Conservation (phyloP, 2,329 filamentous ascomycete species). For the Microdochium trichocladiopsis region DNA sequence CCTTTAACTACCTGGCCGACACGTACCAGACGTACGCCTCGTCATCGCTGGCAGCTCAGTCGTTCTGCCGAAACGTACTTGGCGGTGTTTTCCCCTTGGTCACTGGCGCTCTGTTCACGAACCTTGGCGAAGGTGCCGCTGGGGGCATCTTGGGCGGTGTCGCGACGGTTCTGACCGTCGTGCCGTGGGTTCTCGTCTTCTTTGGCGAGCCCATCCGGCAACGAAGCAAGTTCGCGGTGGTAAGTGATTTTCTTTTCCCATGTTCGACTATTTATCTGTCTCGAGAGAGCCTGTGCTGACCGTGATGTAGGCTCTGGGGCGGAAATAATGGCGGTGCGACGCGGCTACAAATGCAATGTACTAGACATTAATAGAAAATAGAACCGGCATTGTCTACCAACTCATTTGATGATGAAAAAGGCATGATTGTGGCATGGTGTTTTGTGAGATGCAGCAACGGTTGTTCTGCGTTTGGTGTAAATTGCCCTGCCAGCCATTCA, state of each 20-base stretch:
- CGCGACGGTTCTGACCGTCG: slow-evolving; percentile 59
- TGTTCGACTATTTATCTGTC: not conserved
- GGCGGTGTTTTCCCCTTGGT: slow-evolving; percentile 77
- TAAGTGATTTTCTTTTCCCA: slow-evolving; percentile 23
- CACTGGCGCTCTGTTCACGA: slow-evolving; percentile 64
- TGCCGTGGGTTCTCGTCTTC: slow-evolving; percentile 82
- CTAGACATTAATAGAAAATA: too few relatives aligned
- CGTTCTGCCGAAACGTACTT: slow-evolving; percentile 77
- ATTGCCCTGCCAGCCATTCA: too few relatives aligned
- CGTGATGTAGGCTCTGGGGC: not conserved
- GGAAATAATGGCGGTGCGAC: not conserved
- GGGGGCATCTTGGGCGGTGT: slow-evolving; percentile 72
- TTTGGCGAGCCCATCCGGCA: slow-evolving; percentile 70
- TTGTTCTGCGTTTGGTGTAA: too few relatives aligned
- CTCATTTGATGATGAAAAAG: too few relatives aligned
- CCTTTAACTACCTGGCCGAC: slow-evolving; percentile 91
- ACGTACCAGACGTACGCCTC: slow-evolving; percentile 80
- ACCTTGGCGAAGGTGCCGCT: slow-evolving; percentile 63
- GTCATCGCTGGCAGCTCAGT: slow-evolving; percentile 80
- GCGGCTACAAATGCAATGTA: not conserved
- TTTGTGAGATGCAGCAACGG: too few relatives aligned
- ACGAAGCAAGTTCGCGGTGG: slow-evolving; percentile 69
- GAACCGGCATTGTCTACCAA: too few relatives aligned
- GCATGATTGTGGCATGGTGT: too few relatives aligned
- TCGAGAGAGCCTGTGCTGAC: not conserved